Evolutionary conservation across 768 basidiomycete genomes (phyloP).

Genomic region (Leucocoprinus birnbaumii): DNA sequence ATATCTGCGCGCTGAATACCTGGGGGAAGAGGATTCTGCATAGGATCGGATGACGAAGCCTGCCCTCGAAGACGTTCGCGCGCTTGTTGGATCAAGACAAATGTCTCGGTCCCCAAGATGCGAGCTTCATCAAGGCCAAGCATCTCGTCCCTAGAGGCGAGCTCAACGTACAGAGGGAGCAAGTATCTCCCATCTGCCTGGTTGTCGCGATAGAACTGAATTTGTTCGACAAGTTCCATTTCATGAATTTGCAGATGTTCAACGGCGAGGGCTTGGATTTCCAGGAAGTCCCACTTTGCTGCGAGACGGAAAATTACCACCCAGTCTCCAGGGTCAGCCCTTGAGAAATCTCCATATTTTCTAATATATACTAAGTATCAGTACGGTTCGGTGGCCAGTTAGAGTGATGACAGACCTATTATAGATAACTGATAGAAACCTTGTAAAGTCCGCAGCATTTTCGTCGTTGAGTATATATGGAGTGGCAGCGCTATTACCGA

Average conservation of each 20-base stretch:
- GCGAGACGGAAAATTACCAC: not conserved
- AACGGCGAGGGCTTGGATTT: not conserved
- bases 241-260: not conserved
- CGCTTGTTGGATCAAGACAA: conserved; percentile 48
- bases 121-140: conserved; percentile 51
- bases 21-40: too few relatives aligned
- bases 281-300: not conserved
- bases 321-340: not conserved
- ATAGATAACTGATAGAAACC: conserved; percentile 14
- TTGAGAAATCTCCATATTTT: conserved; percentile 1
- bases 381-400: not conserved
- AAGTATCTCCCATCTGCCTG: not conserved
- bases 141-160: conserved; percentile 20
- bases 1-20: too few relatives aligned
- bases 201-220: conserved; percentile 1
- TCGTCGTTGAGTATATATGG: conserved; percentile 8
- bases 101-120: conserved; percentile 51
- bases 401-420: conserved; percentile 8
- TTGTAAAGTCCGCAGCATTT: conserved; percentile 12
- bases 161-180: not conserved
- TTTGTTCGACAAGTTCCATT: not conserved
- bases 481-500: conserved; percentile 1
- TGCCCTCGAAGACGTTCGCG: conserved; percentile 45
- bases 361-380: not conserved
- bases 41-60: not conserved